phyloP scores from a whole-genome alignment of 2,329 filamentous ascomycete genomes.

The Talaromyces sp. region DNA sequence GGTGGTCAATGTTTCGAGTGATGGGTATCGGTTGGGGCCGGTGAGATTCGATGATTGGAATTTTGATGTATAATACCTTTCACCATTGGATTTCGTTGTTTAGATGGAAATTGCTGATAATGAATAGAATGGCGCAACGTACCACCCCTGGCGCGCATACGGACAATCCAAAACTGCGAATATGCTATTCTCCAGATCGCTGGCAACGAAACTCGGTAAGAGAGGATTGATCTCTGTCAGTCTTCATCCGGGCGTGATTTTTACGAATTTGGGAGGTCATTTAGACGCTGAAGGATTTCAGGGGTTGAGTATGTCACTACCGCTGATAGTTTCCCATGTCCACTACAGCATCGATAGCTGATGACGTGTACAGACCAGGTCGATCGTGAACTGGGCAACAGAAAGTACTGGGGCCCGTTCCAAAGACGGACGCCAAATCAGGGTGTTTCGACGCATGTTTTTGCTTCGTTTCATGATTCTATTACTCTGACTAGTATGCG shows the following conservation, averaged over 20 bases:
- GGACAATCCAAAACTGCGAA: conserved; percentile 31
- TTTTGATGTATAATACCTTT: conserved; percentile 34
- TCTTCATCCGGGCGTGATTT: conserved; percentile 15
- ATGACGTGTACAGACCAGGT: background rate
- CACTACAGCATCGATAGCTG: background rate
- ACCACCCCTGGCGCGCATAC: conserved; percentile 39
- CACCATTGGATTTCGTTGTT: background rate
- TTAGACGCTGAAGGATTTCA: background rate
- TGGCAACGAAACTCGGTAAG: conserved; percentile 12
- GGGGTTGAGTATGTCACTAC: background rate
- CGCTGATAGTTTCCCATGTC: background rate
- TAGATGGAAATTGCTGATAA: background rate
- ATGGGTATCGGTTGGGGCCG: conserved; percentile 43
- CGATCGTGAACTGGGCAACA: conserved; percentile 20
- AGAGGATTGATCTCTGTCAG: conserved; percentile 11
- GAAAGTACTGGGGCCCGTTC: conserved; percentile 20
- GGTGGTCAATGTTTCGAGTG: conserved; percentile 47
- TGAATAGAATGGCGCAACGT: conserved; percentile 25
- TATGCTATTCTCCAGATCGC: conserved; percentile 16
- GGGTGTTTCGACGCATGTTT: conserved; percentile 33
- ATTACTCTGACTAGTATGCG: conserved; percentile 6
- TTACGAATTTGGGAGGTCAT: background rate
- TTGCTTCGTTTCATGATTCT: conserved; percentile 26
- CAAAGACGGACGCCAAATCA: conserved; percentile 19
- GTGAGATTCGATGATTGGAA: conserved; percentile 47